Evolutionary conservation across 108 stramenopile species (phyloP).

Genomic region (Nitzschia putrida): DNA sequence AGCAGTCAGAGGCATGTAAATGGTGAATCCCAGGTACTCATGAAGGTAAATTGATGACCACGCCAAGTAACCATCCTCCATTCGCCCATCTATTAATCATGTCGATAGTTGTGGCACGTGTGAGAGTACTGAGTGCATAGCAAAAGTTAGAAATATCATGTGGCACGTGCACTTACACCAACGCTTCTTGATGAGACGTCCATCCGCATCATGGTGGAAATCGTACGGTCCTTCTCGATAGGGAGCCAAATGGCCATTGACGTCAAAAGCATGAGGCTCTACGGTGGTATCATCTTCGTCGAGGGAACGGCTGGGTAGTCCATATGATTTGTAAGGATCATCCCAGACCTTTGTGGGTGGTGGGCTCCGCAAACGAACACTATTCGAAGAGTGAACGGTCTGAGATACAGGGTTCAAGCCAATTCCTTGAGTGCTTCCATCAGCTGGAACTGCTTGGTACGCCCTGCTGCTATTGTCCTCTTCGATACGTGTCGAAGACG

Average conservation of each 20-base stretch:
- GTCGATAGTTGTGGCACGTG: slow-evolving; percentile 1
- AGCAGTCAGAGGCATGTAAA: slow-evolving; percentile 28
- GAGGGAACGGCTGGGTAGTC: not conserved
- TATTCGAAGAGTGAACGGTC: not conserved
- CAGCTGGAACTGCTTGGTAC: slow-evolving; percentile 4
- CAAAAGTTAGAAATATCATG: too few relatives aligned
- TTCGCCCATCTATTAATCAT: slow-evolving; percentile 18
- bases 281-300: slow-evolving; percentile 12
- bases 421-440: not conserved
- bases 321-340: not conserved
- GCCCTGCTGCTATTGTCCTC: not conserved
- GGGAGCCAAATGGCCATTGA: slow-evolving; percentile 22
- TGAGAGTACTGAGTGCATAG: too few relatives aligned
- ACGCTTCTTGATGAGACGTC: slow-evolving; percentile 22
- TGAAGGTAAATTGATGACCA: slow-evolving; percentile 35
- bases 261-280: slow-evolving; percentile 18
- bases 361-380: not conserved
- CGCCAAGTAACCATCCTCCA: slow-evolving; percentile 46
- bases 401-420: not conserved
- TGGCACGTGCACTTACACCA: slow-evolving; percentile 31
- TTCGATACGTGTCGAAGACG: not conserved
- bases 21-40: slow-evolving; percentile 34
- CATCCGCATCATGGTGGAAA: slow-evolving; percentile 16
- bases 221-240: slow-evolving; percentile 35
- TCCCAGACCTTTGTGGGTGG: not conserved